Conservation (phyloP, 192 early-diverging fungal genomes). For the Gonapodya prolifera region DNA sequence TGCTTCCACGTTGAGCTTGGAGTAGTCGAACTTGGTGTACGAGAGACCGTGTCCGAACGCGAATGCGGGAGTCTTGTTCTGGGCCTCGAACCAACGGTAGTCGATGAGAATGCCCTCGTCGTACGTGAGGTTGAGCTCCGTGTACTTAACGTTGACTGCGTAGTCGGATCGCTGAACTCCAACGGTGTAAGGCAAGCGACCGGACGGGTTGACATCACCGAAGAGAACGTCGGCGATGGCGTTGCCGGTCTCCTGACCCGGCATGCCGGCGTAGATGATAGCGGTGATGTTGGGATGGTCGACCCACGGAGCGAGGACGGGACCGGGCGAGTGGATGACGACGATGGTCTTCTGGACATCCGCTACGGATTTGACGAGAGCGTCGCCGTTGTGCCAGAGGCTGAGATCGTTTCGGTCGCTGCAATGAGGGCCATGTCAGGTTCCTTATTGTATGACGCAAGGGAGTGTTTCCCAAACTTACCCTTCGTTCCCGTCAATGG, state of each 20-base stretch:
- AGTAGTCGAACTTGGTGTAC: conserved; percentile 16
- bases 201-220: conserved; percentile 51
- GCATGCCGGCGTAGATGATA: not conserved
- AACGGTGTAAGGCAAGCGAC: conserved; percentile 22
- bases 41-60: conserved; percentile 52
- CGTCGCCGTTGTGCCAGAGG: conserved; percentile 43
- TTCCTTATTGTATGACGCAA: too few species aligned
- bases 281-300: conserved; percentile 21
- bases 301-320: conserved; percentile 30
- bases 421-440: too few species aligned
- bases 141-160: not conserved
- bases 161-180: conserved; percentile 41
- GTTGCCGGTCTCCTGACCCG: conserved; percentile 54
- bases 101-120: conserved; percentile 37
- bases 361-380: conserved; percentile 37
- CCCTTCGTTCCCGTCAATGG: conserved; percentile 41
- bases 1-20: not conserved
- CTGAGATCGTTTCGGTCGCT: conserved; percentile 38
- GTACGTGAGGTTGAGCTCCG: conserved; percentile 29
- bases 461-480: too few species aligned
- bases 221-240: conserved; percentile 54
- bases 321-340: conserved; percentile 26
- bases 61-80: conserved; percentile 31
- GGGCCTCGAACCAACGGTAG: conserved; percentile 35
- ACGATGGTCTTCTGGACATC: conserved; percentile 34